Conservation (phyloP, 2,329 filamentous ascomycete species). For the Neonectria neomacrospora region DNA sequence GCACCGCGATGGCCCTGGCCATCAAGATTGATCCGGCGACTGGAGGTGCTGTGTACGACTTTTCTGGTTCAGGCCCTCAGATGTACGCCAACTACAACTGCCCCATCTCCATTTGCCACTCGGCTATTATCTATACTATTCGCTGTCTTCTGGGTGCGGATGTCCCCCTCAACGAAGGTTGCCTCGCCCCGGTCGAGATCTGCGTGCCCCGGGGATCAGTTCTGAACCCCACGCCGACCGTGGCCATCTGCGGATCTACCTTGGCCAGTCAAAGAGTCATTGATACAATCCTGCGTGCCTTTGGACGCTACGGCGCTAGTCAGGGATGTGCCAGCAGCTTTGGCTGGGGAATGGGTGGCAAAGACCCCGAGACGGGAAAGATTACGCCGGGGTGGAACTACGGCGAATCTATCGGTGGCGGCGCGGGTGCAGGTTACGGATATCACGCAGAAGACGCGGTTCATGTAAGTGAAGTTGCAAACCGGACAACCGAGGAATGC, state of each 20-base stretch:
- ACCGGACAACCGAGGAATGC: background rate
- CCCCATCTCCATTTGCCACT: slow-evolving; percentile 51
- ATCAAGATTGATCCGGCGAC: slow-evolving; percentile 46
- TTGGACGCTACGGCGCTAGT: slow-evolving; percentile 37
- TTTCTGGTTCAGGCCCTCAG: slow-evolving; percentile 50
- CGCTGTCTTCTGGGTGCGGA: slow-evolving; percentile 50
- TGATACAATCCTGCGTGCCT: slow-evolving; percentile 48
- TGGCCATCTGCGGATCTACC: slow-evolving; percentile 70
- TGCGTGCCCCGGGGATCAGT: slow-evolving; percentile 47
- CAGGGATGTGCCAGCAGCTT: slow-evolving; percentile 50
- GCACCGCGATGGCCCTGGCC: slow-evolving; percentile 48
- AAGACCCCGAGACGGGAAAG: slow-evolving; percentile 41
- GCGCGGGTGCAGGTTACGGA: slow-evolving; percentile 47
- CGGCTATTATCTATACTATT: slow-evolving; percentile 54
- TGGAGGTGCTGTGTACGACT: slow-evolving; percentile 52
- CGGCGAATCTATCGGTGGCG: slow-evolving; percentile 45
- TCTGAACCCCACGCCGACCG: slow-evolving; percentile 48
- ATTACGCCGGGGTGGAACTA: slow-evolving; percentile 70
- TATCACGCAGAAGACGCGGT: slow-evolving; percentile 46
- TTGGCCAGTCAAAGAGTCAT: slow-evolving; percentile 49
- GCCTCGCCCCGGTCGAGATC: slow-evolving; percentile 49
- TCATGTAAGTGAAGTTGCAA: slow-evolving; percentile 22
- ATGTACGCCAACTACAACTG: slow-evolving; percentile 51
- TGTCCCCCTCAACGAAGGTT: slow-evolving; percentile 55
- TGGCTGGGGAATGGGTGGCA: slow-evolving; percentile 50